Conservation (phyloP, 495 filamentous ascomycete species). For the Thozetella sp. region DNA sequence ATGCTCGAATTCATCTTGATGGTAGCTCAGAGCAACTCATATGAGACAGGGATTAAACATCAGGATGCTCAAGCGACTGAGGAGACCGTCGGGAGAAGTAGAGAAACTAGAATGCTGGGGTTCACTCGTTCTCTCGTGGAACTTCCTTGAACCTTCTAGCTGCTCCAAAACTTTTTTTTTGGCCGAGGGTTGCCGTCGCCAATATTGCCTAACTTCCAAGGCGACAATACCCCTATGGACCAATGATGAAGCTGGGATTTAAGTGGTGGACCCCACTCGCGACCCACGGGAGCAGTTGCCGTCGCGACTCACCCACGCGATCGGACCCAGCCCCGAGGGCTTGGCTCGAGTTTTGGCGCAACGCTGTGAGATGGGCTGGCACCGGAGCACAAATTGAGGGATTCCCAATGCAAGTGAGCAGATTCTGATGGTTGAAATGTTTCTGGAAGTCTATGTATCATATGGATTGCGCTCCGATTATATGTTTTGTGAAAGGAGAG, state of each 20-base stretch:
- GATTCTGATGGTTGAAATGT: background rate
- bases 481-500: background rate
- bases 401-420: background rate
- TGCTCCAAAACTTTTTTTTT: slow-evolving; percentile 32
- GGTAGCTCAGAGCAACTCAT: slow-evolving; percentile 13
- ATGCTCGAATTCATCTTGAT: slow-evolving; percentile 51
- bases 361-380: background rate
- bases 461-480: background rate
- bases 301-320: background rate
- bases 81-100: background rate
- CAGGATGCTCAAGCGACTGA: background rate
- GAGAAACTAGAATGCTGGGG: background rate
- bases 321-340: background rate
- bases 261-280: background rate
- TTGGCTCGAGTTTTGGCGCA: background rate
- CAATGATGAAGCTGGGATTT: background rate
- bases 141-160: background rate
- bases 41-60: slow-evolving; percentile 11
- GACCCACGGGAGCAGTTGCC: background rate
- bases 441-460: background rate
- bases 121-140: background rate
- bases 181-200: slow-evolving; percentile 20
- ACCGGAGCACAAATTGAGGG: background rate
- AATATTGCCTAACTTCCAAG: slow-evolving; percentile 26
- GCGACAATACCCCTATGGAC: background rate